These are phyloP conservation scores for Plenodomus biglobosus DNA, from an alignment of 2,329 filamentous ascomycete species.

Conservation along the genomic window DNA sequence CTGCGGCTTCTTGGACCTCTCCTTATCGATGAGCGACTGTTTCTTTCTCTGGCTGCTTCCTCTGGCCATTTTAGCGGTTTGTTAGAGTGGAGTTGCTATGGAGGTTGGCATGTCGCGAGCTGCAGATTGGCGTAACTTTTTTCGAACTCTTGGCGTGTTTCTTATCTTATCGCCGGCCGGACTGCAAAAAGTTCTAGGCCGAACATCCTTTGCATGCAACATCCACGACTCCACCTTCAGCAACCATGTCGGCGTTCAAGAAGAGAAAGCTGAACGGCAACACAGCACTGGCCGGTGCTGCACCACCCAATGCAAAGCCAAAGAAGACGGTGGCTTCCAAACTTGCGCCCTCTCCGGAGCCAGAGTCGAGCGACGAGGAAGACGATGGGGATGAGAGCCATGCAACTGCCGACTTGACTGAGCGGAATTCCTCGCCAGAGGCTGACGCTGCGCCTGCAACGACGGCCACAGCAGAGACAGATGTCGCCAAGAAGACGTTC, in stretches of 20 bases:
- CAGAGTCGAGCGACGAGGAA: conserved; percentile 26
- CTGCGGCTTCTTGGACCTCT: conserved; percentile 58
- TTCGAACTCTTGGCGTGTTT: conserved; percentile 1
- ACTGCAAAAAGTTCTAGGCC: background rate
- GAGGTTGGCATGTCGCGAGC: background rate
- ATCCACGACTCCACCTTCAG: conserved; percentile 1
- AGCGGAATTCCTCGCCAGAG: background rate
- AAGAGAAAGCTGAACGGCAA: conserved; percentile 45
- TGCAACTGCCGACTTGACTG: background rate
- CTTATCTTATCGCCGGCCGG: background rate
- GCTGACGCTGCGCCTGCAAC: conserved; percentile 3
- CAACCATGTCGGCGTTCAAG: conserved; percentile 46
- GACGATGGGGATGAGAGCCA: conserved; percentile 8
- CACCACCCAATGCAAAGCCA: conserved; percentile 15
- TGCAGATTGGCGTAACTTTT: conserved; percentile 12
- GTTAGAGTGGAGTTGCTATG: conserved; percentile 4
- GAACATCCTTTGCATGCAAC: conserved; percentile 1
- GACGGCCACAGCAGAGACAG: conserved; percentile 32
- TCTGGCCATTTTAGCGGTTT: conserved; percentile 30
- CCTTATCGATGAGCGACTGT: conserved; percentile 40
- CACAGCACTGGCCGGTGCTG: conserved; percentile 1
- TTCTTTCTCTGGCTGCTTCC: conserved; percentile 36
- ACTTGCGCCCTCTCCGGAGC: conserved; percentile 19
- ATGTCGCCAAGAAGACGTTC: conserved; percentile 59
- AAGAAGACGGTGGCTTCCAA: conserved; percentile 15